A percentile compares a stretch with the other conserved stretches of the same genome.
phyloP scores from a whole-genome alignment of 2,329 filamentous ascomycete genomes.

The Penicillium verrucosum region DNA sequence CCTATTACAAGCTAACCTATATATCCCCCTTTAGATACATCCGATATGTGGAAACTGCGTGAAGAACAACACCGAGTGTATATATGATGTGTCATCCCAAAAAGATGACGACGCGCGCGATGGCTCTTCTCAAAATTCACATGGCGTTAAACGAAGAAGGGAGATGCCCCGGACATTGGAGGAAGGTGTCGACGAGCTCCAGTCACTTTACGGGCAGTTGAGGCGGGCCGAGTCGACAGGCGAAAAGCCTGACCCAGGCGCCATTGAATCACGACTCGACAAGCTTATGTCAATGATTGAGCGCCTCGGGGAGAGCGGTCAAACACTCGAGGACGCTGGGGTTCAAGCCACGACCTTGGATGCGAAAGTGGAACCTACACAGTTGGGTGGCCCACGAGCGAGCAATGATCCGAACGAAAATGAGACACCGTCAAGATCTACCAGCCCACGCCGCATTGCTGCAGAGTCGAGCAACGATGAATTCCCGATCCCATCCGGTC shows the following conservation, averaged over 20 bases:
- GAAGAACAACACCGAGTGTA: constrained; percentile 44
- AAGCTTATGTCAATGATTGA: constrained; percentile 47
- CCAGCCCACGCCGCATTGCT: constrained; percentile 34
- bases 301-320: constrained; percentile 37
- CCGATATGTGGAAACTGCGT: constrained; percentile 46
- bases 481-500: constrained; percentile 42
- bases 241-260: constrained; percentile 32
- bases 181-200: constrained; percentile 33
- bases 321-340: constrained; percentile 26
- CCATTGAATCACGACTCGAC: constrained; percentile 44
- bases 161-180: constrained; percentile 28
- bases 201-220: constrained; percentile 32
- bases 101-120: constrained; percentile 21
- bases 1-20: background rate
- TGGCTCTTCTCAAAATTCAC: constrained; percentile 13
- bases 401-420: constrained; percentile 15
- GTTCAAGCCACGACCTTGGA: constrained; percentile 19
- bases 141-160: constrained; percentile 39
- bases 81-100: constrained; percentile 39
- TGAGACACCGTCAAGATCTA: constrained; percentile 20
- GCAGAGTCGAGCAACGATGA: constrained; percentile 39
- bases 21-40: constrained; percentile 34
- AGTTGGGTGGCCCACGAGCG: constrained; percentile 20
- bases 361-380: constrained; percentile 14
- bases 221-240: constrained; percentile 25